Evolutionary conservation across 176 grass and related monocot genomes (phyloP).

Genomic region (Carex parvula): DNA sequence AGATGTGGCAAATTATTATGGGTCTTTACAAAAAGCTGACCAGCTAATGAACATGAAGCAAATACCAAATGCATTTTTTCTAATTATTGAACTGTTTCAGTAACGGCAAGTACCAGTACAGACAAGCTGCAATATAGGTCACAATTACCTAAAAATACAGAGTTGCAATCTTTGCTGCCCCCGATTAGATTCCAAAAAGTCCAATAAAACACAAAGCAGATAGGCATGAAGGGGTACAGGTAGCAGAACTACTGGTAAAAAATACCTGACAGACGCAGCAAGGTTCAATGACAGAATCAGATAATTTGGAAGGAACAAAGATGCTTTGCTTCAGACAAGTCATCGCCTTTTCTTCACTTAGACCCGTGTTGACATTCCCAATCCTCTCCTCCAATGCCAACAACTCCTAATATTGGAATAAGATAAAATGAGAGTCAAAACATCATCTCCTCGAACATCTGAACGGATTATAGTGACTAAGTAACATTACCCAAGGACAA

Average conservation of each 20-base stretch:
- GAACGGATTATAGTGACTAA: background rate
- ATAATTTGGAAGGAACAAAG: conserved; percentile 25
- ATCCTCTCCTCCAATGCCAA: conserved; percentile 76
- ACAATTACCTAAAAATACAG: background rate
- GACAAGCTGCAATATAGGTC: background rate
- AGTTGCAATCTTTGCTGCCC: background rate
- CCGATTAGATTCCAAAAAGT: background rate
- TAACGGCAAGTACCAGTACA: background rate
- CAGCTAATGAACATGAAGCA: background rate
- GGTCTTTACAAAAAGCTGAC: background rate
- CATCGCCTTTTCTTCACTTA: conserved; percentile 57
- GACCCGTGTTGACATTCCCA: conserved; percentile 72
- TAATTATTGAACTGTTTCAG: background rate
- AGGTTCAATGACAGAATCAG: conserved; percentile 45
- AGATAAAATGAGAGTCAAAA: conserved; percentile 21
- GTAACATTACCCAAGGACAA: background rate
- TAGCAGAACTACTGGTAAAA: background rate
- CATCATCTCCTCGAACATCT: background rate
- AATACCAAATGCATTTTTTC: background rate
- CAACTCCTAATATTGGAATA: conserved; percentile 46
- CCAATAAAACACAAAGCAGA: background rate
- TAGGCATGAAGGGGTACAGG: background rate
- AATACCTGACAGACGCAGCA: conserved; percentile 78
- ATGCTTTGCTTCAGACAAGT: conserved; percentile 51
- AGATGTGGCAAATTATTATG: background rate